A percentile compares a stretch with the other conserved stretches of the same genome.
Evolutionary conservation across 2,329 filamentous ascomycete species (phyloP).

Genomic region (Leptographium flavum): DNA sequence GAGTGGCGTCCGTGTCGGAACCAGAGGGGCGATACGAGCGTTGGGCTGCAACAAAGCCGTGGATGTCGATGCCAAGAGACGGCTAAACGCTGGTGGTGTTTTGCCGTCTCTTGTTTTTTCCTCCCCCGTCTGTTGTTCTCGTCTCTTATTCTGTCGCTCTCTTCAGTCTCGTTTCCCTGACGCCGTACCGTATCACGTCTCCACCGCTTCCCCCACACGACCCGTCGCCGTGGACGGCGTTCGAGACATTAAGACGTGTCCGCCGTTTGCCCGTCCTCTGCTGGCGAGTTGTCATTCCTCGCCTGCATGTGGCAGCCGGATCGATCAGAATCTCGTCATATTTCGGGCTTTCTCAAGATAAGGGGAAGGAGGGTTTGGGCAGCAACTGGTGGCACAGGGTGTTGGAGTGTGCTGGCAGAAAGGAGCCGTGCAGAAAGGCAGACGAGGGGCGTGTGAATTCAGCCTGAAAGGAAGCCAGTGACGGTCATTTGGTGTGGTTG

Average conservation of each 20-base stretch:
- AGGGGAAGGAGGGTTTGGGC: background rate
- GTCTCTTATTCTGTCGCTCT: too few relatives aligned
- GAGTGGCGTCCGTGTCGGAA: too few relatives aligned
- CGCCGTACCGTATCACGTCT: too few relatives aligned
- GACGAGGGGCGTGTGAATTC: background rate
- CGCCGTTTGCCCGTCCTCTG: background rate
- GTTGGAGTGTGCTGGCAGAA: background rate
- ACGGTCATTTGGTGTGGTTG: background rate
- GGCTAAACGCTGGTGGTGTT: too few relatives aligned
- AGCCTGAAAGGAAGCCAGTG: too few relatives aligned
- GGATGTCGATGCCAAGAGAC: too few relatives aligned
- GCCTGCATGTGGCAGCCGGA: conserved; percentile 1
- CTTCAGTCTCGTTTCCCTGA: too few relatives aligned
- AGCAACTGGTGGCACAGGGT: background rate
- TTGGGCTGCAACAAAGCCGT: too few relatives aligned
- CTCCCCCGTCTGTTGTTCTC: too few relatives aligned
- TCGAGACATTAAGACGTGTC: background rate
- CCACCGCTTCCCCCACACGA: too few relatives aligned
- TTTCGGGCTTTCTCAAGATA: background rate
- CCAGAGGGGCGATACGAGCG: too few relatives aligned
- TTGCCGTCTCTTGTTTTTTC: too few relatives aligned
- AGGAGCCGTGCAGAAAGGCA: background rate
- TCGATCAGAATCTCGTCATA: conserved; percentile 3
- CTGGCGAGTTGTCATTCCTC: background rate
- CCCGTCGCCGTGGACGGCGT: background rate